Base-by-base conservation (phyloP, 2,329 filamentous ascomycete species). In the Aspergillus sp. region DNA sequence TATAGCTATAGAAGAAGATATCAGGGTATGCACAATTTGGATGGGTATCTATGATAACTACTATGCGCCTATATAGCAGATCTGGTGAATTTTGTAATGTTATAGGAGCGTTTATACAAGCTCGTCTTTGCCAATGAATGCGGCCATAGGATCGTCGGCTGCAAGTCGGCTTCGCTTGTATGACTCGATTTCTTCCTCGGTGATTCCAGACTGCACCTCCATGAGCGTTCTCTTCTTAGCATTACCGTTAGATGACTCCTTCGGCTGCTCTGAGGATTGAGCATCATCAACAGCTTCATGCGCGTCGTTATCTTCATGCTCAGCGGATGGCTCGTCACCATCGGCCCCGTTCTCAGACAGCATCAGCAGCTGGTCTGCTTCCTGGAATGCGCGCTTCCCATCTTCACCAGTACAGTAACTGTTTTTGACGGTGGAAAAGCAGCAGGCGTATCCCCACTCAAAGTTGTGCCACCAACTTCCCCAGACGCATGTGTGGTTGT, bases 401-500 rank as follows among this genome's bases (percentile, higher is more conserved):
- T 90, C 91, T 62, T 95, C 91, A 25, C 95, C 95, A 0, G 94
- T 98, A 76, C 95, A 99, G 72, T 98, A 99, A 71, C 92, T 96
- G 77, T 99, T 98, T 79, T 96, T 97, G 64, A 96, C 86, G 21
- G 88, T 89, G 0, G 92, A 96, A 74, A 96, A 92, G 80, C 95
- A 99, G 76, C 95, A 99, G 21, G 90, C 86, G 76, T 96, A 99
- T 1, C 95, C 95, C 95, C 95, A 99, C 76, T 89, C 86, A 79
- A 97, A 98, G 71, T 91, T 88, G 56, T 88, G 86, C 95, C 95
- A 99, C 95, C 95, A 99, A 71, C 92, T 96, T 52, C 95, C 95
- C 91, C 92, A 99, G 3, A 96, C 89, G 0, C 90, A 89, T 3
- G 87, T 92, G 78, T 99, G 95, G 71, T 99, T 99, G 80, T 96